Evolutionary conservation across 305 asterid species (phyloP).

Genomic region (Rubia balearica): DNA sequence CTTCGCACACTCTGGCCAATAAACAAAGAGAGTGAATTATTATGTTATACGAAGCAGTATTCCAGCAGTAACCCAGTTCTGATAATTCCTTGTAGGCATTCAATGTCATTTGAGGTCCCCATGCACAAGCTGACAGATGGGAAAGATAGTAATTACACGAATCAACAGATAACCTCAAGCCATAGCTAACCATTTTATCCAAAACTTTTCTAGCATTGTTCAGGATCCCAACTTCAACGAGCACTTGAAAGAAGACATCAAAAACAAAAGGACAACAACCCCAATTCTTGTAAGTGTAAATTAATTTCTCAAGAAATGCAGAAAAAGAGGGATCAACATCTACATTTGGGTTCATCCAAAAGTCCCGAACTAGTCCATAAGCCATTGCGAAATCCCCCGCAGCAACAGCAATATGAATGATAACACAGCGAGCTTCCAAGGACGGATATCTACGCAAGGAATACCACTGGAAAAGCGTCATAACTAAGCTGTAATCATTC

Average conservation of each 20-base stretch:
- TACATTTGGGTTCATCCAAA: conserved; percentile 41
- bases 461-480: conserved; percentile 69
- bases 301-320: conserved; percentile 57
- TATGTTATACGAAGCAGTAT: conserved; percentile 66
- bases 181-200: conserved; percentile 63
- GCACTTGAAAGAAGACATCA: conserved; percentile 71
- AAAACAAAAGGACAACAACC: conserved; percentile 74
- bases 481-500: conserved; percentile 55
- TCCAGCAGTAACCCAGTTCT: conserved; percentile 68
- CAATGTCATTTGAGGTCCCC: conserved; percentile 38
- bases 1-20: conserved; percentile 56
- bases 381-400: conserved; percentile 47
- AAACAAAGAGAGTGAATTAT: conserved; percentile 65
- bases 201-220: conserved; percentile 61
- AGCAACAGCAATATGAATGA: conserved; percentile 66
- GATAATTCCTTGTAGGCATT: conserved; percentile 55
- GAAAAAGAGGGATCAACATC: conserved; percentile 37
- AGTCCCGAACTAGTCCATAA: conserved; percentile 39
- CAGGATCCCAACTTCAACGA: conserved; percentile 47
- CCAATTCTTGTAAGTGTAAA: conserved; percentile 84
- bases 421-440: conserved; percentile 72
- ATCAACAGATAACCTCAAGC: conserved; percentile 58
- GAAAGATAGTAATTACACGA: conserved; percentile 79
- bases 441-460: conserved; percentile 65
- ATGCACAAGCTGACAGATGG: conserved; percentile 35